A percentile compares a stretch with the other conserved stretches of the same genome.
Conservation (phyloP, 1,284 basidiomycete species). For the Irpex sp. region DNA sequence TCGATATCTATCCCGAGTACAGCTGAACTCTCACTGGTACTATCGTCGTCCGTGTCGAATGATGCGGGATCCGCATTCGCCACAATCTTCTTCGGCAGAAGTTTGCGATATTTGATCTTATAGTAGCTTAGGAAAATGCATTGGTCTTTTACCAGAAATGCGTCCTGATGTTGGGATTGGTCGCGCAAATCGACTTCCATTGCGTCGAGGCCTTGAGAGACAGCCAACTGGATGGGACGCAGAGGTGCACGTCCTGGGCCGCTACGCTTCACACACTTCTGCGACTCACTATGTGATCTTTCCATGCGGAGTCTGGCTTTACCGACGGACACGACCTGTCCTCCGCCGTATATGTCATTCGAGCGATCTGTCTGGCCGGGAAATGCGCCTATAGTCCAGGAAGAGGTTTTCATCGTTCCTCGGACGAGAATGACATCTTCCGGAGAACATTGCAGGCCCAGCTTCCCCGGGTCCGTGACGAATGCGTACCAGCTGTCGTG, state of each 20-base stretch:
- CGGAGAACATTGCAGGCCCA: neutral
- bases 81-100: neutral
- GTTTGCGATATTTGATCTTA: constrained; percentile 4
- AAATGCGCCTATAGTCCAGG: neutral
- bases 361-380: neutral
- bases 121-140: constrained; percentile 4
- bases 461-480: neutral
- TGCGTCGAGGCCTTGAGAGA: too few relatives aligned
- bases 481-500: neutral
- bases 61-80: neutral
- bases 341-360: neutral
- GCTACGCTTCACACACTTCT: neutral
- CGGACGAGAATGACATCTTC: neutral
- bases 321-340: neutral
- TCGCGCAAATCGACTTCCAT: too few relatives aligned
- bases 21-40: neutral
- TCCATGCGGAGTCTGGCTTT: neutral
- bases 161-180: too few relatives aligned
- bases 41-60: neutral
- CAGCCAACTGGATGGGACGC: too few relatives aligned
- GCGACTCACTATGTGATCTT: neutral
- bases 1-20: neutral
- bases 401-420: neutral
- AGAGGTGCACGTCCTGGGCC: neutral
- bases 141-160: neutral